Percentiles rank a stretch among this genome's conserved stretches.
Evolutionary conservation across 805 yeast species (phyloP).

Genomic region (Kodamaea neixiangensis): DNA sequence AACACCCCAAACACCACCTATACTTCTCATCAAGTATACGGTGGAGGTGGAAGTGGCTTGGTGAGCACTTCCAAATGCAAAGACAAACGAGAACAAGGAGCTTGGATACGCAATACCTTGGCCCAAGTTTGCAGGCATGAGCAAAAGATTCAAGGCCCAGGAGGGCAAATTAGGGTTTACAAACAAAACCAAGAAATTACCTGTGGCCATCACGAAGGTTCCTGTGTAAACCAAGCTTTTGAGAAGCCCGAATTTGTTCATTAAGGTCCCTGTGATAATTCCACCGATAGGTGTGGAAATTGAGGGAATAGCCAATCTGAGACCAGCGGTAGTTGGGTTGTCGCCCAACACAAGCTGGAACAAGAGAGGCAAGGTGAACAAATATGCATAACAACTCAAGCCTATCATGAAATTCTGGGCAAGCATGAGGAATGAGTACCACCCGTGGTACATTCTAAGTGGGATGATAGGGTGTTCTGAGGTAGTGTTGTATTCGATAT

Average conservation of each 20-base stretch:
- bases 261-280: slow-evolving; percentile 37
- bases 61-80: slow-evolving; percentile 28
- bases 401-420: slow-evolving; percentile 39
- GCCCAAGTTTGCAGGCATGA: slow-evolving; percentile 40
- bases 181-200: slow-evolving; percentile 30
- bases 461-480: slow-evolving; percentile 36
- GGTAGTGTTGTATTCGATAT: slow-evolving; percentile 23
- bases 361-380: slow-evolving; percentile 43
- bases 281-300: slow-evolving; percentile 46
- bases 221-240: slow-evolving; percentile 32
- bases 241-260: slow-evolving; percentile 33
- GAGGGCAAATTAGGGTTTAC: slow-evolving; percentile 18
- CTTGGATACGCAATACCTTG: slow-evolving; percentile 42
- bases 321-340: slow-evolving; percentile 14
- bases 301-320: slow-evolving; percentile 43
- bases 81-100: slow-evolving; percentile 37
- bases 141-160: slow-evolving; percentile 25
- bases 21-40: slow-evolving; percentile 37
- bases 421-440: slow-evolving; percentile 24
- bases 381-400: slow-evolving; percentile 39
- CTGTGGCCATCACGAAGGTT: slow-evolving; percentile 32
- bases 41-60: slow-evolving; percentile 45
- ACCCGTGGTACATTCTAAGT: slow-evolving; percentile 22
- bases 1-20: slow-evolving; percentile 46
- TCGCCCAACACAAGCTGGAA: slow-evolving; percentile 45